Percentiles rank a stretch among this genome's conserved stretches.
Conservation (phyloP, 257 asterid species). For the Nicotiana sylvestris region DNA sequence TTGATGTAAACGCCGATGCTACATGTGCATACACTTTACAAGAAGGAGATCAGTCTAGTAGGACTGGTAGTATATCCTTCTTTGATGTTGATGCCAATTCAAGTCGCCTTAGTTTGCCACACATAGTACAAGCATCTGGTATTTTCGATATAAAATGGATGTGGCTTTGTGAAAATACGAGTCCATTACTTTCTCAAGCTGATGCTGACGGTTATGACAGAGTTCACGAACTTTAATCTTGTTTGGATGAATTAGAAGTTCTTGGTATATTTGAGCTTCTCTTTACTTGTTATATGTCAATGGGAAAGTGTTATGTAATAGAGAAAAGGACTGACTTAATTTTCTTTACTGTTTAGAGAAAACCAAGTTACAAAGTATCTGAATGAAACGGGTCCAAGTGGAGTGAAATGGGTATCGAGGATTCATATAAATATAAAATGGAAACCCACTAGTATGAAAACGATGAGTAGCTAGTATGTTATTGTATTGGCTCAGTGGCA, state of each 20-base stretch:
- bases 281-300: neutral
- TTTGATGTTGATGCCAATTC: slow-evolving; percentile 53
- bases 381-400: neutral
- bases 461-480: neutral
- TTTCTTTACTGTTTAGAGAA: neutral
- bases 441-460: neutral
- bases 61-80: slow-evolving; percentile 68
- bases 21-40: slow-evolving; percentile 85
- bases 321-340: neutral
- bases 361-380: neutral
- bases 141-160: slow-evolving; percentile 87
- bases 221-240: slow-evolving; percentile 45
- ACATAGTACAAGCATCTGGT: slow-evolving; percentile 60
- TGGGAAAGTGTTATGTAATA: neutral
- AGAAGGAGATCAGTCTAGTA: slow-evolving; percentile 65
- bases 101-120: slow-evolving; percentile 42
- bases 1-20: slow-evolving; percentile 88
- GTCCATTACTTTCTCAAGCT: slow-evolving; percentile 87
- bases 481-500: neutral
- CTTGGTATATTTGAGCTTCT: slow-evolving; percentile 28
- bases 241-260: slow-evolving; percentile 25
- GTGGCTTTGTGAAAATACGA: slow-evolving; percentile 21
- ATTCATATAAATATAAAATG: neutral
- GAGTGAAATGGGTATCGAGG: neutral
- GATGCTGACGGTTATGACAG: slow-evolving; percentile 81